phyloP scores from a whole-genome alignment of 176 grass and related monocot genomes.

The Elymus sibiricus region DNA sequence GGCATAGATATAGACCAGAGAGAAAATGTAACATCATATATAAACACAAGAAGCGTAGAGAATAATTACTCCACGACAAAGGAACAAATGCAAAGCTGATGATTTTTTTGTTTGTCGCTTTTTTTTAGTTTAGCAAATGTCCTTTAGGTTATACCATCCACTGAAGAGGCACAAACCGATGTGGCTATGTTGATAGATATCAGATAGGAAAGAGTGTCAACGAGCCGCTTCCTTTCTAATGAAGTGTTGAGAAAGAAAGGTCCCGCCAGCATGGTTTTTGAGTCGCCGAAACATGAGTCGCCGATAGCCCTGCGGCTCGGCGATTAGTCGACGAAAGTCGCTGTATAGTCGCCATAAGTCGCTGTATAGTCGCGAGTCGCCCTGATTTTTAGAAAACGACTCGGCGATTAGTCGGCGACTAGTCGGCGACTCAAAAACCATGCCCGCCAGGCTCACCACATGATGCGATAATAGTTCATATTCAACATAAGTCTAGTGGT shows the following conservation, averaged over 20 bases:
- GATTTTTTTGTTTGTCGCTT: background rate
- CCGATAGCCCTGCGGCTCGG: no score
- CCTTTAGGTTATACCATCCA: background rate
- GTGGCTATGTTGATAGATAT: background rate
- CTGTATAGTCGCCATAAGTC: no score
- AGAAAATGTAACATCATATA: background rate
- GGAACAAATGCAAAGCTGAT: conserved; percentile 16
- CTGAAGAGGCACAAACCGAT: conserved; percentile 12
- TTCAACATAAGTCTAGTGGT: background rate
- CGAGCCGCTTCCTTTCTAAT: background rate
- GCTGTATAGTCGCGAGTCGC: no score
- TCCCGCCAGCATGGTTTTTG: no score
- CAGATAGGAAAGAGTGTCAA: background rate
- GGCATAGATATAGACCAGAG: background rate
- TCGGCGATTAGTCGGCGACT: no score
- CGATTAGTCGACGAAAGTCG: no score
- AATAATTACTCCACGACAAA: background rate
- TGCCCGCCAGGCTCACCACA: background rate
- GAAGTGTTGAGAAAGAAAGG: background rate
- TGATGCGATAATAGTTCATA: background rate
- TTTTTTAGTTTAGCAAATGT: conserved; percentile 8
- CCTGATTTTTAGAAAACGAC: no score
- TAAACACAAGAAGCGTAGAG: conserved; percentile 1
- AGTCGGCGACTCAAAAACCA: no score
- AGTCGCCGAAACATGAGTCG: no score